phyloP scores from a whole-genome alignment of 2,329 filamentous ascomycete genomes.

The Emericellopsis cladophorae region DNA sequence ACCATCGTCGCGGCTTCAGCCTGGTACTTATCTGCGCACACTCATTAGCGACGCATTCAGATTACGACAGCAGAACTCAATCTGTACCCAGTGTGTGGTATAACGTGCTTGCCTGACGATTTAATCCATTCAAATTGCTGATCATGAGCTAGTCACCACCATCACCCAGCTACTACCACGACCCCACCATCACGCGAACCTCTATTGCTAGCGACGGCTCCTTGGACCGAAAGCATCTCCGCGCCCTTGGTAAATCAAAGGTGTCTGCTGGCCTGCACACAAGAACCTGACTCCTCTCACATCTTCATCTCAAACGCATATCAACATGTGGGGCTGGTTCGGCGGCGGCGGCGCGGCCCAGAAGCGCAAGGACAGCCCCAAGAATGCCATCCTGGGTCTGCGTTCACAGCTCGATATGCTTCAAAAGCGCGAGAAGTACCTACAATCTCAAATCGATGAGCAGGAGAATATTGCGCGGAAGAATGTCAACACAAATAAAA shows the following conservation, averaged over 20 bases:
- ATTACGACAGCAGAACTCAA: too few species aligned
- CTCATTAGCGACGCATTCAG: background rate
- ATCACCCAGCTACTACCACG: background rate
- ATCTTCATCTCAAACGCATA: background rate
- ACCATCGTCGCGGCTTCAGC: slow-evolving; percentile 1
- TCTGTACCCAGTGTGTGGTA: too few species aligned
- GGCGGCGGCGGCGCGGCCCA: slow-evolving; percentile 70
- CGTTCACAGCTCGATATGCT: slow-evolving; percentile 92
- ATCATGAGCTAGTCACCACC: background rate
- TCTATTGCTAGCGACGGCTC: background rate
- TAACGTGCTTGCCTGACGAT: too few species aligned
- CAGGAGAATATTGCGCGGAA: slow-evolving; percentile 83
- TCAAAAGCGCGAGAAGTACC: slow-evolving; percentile 86
- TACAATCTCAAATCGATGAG: slow-evolving; percentile 86
- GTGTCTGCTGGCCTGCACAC: background rate
- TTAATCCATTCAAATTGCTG: too few species aligned
- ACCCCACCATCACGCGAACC: background rate
- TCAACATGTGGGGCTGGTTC: slow-evolving; percentile 75
- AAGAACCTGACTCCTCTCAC: background rate
- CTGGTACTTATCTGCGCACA: too few species aligned
- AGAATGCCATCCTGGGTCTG: slow-evolving; percentile 87
- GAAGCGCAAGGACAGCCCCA: slow-evolving; percentile 85
- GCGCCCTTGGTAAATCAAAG: background rate
- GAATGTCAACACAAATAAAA: slow-evolving; percentile 78
- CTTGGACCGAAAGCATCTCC: background rate